Evolutionary conservation across 1,284 basidiomycete genomes (phyloP).

Genomic region (Moesziomyces aphidis): DNA sequence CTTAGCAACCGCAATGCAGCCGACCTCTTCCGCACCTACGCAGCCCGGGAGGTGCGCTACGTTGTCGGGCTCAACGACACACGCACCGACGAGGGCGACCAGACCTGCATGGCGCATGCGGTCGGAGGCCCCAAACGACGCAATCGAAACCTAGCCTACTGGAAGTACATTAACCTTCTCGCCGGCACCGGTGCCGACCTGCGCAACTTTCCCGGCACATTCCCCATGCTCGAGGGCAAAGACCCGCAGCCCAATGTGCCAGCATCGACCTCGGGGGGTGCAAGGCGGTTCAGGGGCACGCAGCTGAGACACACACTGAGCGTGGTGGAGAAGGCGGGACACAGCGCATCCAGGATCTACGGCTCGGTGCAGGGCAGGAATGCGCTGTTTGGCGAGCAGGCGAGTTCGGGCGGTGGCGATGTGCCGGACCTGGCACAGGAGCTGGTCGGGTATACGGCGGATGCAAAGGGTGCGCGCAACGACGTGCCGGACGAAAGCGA

Average conservation of each 20-base stretch:
- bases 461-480: constrained; percentile 16
- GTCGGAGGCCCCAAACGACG: constrained; percentile 41
- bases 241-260: constrained; percentile 24
- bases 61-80: constrained; percentile 49
- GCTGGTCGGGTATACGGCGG: constrained; percentile 29
- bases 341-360: constrained; percentile 58
- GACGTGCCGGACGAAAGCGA: constrained; percentile 7
- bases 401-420: constrained; percentile 7
- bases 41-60: constrained; percentile 50
- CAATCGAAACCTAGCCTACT: constrained; percentile 51
- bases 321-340: constrained; percentile 54
- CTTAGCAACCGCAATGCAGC: constrained; percentile 10
- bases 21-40: constrained; percentile 41
- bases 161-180: constrained; percentile 60
- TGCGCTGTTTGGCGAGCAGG: constrained; percentile 54
- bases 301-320: constrained; percentile 50
- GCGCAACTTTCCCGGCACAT: constrained; percentile 44
- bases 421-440: constrained; percentile 15
- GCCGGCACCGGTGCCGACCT: constrained; percentile 17
- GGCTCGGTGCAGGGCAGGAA: constrained; percentile 48
- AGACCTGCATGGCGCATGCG: constrained; percentile 52
- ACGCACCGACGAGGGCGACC: constrained; percentile 43
- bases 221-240: constrained; percentile 33
- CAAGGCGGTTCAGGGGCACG: constrained; percentile 16
- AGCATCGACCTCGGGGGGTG: constrained; percentile 13